Conservation (phyloP, 257 asterid genomes). For the Solanum sejunctum region DNA sequence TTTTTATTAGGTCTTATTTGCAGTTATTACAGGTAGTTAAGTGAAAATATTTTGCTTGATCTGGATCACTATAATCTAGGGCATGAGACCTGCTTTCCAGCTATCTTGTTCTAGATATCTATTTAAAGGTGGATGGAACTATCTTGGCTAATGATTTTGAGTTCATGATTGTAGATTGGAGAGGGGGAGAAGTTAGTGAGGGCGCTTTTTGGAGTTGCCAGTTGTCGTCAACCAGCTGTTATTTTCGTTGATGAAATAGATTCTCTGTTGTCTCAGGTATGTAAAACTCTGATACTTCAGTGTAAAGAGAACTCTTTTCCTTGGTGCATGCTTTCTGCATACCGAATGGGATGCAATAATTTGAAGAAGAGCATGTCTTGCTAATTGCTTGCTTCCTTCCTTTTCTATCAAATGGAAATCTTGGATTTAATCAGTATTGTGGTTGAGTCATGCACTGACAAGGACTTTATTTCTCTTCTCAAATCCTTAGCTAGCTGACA, state of each 20-base stretch:
- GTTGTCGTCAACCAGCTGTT: constrained; percentile 98
- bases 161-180: constrained; percentile 60
- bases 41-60: not conserved
- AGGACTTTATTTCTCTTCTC: not conserved
- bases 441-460: not conserved
- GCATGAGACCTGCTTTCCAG: not conserved
- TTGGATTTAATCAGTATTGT: not conserved
- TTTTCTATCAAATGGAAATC: not conserved
- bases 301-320: not conserved
- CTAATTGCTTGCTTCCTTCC: not conserved
- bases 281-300: not conserved
- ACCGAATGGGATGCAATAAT: not conserved
- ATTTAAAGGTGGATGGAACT: not conserved
- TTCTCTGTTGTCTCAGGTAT: constrained; percentile 92
- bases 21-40: not conserved
- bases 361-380: not conserved
- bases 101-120: not conserved
- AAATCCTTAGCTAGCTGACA: not conserved
- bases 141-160: not conserved
- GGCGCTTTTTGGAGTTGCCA: constrained; percentile 97
- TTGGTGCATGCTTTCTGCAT: not conserved
- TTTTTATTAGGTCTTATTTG: not conserved
- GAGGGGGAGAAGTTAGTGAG: constrained; percentile 99
- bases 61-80: not conserved
- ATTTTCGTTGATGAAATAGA: constrained; percentile 97